Evolutionary conservation across 2,329 filamentous ascomycete species (phyloP).

Genomic region (Beauveria asiatica): DNA sequence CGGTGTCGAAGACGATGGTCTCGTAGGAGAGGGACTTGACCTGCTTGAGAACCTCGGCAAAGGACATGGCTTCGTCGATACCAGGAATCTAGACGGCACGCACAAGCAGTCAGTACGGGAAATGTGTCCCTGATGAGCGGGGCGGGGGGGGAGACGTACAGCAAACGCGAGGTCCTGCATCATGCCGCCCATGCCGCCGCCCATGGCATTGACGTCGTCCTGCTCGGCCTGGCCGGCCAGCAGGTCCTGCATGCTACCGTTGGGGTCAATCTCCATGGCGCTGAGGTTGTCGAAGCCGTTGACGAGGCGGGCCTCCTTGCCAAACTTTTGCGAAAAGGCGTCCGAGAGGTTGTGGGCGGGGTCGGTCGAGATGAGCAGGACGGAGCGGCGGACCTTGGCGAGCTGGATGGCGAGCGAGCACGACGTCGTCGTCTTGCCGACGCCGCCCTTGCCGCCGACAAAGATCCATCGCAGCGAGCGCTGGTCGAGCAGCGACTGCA

Average conservation of each 20-base stretch:
- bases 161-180: slow-evolving; percentile 98
- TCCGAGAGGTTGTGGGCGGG: slow-evolving; percentile 97
- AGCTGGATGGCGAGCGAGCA: slow-evolving; percentile 98
- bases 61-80: slow-evolving; percentile 99
- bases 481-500: slow-evolving; percentile 92
- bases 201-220: slow-evolving; percentile 52
- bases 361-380: slow-evolving; percentile 96
- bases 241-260: slow-evolving; percentile 93
- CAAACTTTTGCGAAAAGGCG: slow-evolving; percentile 97
- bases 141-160: slow-evolving; percentile 40
- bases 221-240: slow-evolving; percentile 70
- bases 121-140: neutral
- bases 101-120: neutral
- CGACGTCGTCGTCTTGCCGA: slow-evolving; percentile 98
- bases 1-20: slow-evolving; percentile 98
- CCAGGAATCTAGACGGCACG: slow-evolving; percentile 66
- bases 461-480: slow-evolving; percentile 97
- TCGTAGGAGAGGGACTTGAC: slow-evolving; percentile 99
- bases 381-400: slow-evolving; percentile 86
- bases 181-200: slow-evolving; percentile 77
- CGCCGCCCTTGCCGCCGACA: slow-evolving; percentile 94
- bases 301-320: slow-evolving; percentile 90
- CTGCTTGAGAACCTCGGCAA: slow-evolving; percentile 97
- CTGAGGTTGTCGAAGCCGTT: slow-evolving; percentile 89
- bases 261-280: slow-evolving; percentile 99